Conservation (phyloP, 2,329 filamentous ascomycete genomes). For the Colletotrichum eremochloae region DNA sequence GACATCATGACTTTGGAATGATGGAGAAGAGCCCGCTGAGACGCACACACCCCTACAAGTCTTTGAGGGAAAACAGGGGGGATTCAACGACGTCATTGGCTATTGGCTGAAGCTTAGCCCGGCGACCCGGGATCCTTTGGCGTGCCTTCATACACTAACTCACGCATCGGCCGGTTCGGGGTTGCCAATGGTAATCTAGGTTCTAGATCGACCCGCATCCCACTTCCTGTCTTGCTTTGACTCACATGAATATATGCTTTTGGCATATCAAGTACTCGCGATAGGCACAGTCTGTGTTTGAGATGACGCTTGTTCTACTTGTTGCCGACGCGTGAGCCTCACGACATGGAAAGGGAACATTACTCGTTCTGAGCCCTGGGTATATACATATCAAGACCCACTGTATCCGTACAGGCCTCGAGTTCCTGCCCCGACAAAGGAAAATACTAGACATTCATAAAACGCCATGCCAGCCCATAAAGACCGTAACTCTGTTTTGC, state of each 20-base stretch:
- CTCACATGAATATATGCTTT: not conserved
- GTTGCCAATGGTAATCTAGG: not conserved
- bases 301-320: not conserved
- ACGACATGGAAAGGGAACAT: not conserved
- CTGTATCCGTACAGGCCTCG: not conserved
- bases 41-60: not conserved
- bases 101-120: not conserved
- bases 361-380: not conserved
- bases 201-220: not conserved
- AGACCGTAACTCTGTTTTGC: not conserved
- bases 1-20: slow-evolving; percentile 42
- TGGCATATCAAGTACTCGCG: too few species aligned
- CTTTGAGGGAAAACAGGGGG: not conserved
- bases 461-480: not conserved
- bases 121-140: not conserved
- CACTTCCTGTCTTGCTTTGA: not conserved
- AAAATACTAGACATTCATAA: not conserved
- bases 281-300: not conserved
- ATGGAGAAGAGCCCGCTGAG: slow-evolving; percentile 3
- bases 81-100: slow-evolving; percentile 39
- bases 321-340: not conserved
- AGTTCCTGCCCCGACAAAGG: not conserved
- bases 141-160: not conserved
- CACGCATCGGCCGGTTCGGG: not conserved
- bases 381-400: slow-evolving; percentile 8